phyloP scores from a whole-genome alignment of 2,329 filamentous ascomycete species.

The Gliomastix tumulicola region DNA sequence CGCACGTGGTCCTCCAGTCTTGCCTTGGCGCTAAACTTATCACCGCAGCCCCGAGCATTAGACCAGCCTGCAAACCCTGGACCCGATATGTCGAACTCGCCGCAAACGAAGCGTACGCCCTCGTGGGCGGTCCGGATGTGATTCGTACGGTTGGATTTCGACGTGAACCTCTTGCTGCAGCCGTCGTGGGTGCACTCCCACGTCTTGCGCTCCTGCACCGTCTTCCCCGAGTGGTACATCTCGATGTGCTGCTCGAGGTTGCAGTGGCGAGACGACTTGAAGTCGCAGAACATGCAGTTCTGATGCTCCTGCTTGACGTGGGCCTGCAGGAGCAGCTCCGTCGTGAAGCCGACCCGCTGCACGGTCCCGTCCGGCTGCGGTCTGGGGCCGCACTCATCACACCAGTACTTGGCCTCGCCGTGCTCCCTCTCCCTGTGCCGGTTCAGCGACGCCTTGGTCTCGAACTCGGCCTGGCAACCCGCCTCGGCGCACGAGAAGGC shows the following conservation, averaged over 20 bases:
- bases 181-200: conserved; percentile 59
- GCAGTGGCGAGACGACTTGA: conserved; percentile 57
- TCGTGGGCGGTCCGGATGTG: conserved; percentile 75
- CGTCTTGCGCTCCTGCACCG: conserved; percentile 56
- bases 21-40: conserved; percentile 68
- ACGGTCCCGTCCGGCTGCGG: conserved; percentile 26
- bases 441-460: conserved; percentile 63
- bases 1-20: conserved; percentile 79
- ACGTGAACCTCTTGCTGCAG: conserved; percentile 74
- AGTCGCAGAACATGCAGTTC: conserved; percentile 68
- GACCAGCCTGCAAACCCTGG: conserved; percentile 58
- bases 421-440: conserved; percentile 68
- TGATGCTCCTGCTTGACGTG: conserved; percentile 71
- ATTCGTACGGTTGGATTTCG: conserved; percentile 72
- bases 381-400: conserved; percentile 57
- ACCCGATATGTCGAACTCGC: conserved; percentile 52
- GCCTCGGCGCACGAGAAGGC: conserved; percentile 62
- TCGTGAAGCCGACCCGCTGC: conserved; percentile 57
- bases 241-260: conserved; percentile 74
- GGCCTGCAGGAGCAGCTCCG: conserved; percentile 60
- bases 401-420: conserved; percentile 64
- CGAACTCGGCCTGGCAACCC: conserved; percentile 62
- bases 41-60: conserved; percentile 62
- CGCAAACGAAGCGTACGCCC: conserved; percentile 73
- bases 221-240: conserved; percentile 60